Evolutionary conservation across 2,329 filamentous ascomycete species (phyloP), one percentile per base, ranked within the genome.

Genomic region (Aspergillus clavatus): DNA sequence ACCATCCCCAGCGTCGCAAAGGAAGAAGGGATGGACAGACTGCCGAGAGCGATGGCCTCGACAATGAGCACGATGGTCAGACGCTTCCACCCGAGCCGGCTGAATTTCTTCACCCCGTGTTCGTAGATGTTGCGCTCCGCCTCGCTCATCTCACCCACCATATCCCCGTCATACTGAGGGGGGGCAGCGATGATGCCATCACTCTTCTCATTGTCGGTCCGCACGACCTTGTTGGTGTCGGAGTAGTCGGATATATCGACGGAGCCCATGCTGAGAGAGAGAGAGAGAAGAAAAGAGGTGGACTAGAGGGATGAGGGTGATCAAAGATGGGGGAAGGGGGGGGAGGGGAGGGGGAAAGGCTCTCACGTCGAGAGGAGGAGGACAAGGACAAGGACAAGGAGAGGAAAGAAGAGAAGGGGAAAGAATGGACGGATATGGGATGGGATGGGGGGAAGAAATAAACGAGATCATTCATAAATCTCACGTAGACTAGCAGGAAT

Each of bases 51-150:
- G 48, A 76, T 74, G 23, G 73, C 72, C 53, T 76, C 74, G 43
- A 75, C 74, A 42, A 76, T 73, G 43, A 76, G 59, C 45, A 74
- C 71, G 16, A 76, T 61, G 1, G 72, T 75, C 28, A 75, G 60
- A 18, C 72, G 68, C 55, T 76, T 74, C 76, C 76, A 79, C 40
- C 76, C 68, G 21, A 76, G 61, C 36, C 54, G 54, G 38, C 45
- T 55, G 46, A 53, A 58, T 24, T 58, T 58, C 8, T 55, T 24
- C 1, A 54, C 41, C 16, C 55, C 55, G n/a, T 52, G 47, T 19
- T 57, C 54, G 42, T 54, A 52, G 36, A 55, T 45, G 10, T 48
- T 46, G 4, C 53, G 40, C 42, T 57, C 54, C 10, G 44, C 37
- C 40, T 55, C 51, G 23, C 46, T 54, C 53, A 57, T 55, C 49